Evolutionary conservation across 1,284 basidiomycete species (phyloP).

Genomic region (Stereum hirsutum): DNA sequence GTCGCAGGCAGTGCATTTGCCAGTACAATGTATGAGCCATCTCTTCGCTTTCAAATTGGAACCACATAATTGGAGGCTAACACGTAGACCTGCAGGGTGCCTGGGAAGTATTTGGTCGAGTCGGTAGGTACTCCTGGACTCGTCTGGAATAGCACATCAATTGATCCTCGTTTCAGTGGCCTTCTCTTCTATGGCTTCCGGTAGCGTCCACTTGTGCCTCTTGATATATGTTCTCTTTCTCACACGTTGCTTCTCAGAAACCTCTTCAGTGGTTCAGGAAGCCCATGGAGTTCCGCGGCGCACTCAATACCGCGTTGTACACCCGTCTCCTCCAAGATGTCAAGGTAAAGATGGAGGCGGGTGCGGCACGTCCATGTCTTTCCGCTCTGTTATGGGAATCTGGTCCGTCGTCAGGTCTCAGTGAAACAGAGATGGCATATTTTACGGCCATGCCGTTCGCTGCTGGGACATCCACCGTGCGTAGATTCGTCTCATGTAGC

Average conservation of each 20-base stretch:
- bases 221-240: neutral
- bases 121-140: neutral
- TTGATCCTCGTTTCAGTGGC: neutral
- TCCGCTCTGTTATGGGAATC: neutral
- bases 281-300: neutral
- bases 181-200: slow-evolving; percentile 3
- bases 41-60: no score
- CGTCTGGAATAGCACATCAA: neutral
- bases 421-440: slow-evolving; percentile 5
- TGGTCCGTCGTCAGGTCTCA: neutral
- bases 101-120: slow-evolving; percentile 3
- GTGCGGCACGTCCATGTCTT: slow-evolving; percentile 2
- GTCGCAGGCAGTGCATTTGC: neutral
- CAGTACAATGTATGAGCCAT: no score
- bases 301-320: slow-evolving; percentile 1
- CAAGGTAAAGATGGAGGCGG: slow-evolving; percentile 2
- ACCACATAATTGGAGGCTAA: no score
- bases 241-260: neutral
- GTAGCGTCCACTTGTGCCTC: neutral
- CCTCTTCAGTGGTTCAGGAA: slow-evolving; percentile 4
- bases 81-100: neutral
- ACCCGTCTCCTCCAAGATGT: slow-evolving; percentile 1
- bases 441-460: slow-evolving; percentile 1
- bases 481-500: no score
- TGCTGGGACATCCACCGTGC: slow-evolving; percentile 4